Percentiles rank a stretch among this genome's conserved stretches.
phyloP scores from a whole-genome alignment of 768 basidiomycete genomes.

The Coprinopsis strossmayeri region DNA sequence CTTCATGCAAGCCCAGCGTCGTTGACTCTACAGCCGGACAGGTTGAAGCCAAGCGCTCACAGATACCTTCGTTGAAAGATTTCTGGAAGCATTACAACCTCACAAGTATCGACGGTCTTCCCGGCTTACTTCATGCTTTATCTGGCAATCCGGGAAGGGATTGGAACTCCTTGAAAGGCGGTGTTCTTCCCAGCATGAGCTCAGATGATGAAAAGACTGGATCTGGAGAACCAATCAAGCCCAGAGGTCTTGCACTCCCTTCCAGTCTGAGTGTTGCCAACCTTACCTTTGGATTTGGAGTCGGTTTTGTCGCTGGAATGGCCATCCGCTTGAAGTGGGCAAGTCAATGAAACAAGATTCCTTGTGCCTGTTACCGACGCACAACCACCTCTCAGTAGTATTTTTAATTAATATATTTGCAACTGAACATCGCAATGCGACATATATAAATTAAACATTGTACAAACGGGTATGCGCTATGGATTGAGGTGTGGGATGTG shows the following conservation, averaged over 20 bases:
- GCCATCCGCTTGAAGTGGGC: not conserved
- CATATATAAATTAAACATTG: too few species aligned
- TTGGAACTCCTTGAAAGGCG: not conserved
- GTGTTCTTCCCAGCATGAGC: not conserved
- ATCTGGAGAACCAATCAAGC: not conserved
- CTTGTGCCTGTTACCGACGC: not conserved
- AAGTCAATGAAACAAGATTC: too few species aligned
- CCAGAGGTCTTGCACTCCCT: not conserved
- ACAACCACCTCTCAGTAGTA: too few species aligned
- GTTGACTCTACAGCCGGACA: not conserved
- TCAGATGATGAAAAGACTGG: not conserved
- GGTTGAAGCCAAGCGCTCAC: not conserved
- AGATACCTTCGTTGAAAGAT: conserved; percentile 26
- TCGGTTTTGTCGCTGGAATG: not conserved
- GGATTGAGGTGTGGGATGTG: too few species aligned
- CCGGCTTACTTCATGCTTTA: conserved; percentile 29
- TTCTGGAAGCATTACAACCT: conserved; percentile 45
- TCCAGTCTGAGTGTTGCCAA: not conserved
- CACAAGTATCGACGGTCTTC: conserved; percentile 41
- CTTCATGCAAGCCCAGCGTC: conserved; percentile 2
- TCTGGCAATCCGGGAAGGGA: conserved; percentile 4
- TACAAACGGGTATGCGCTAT: too few species aligned
- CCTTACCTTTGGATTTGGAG: not conserved
- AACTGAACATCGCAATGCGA: too few species aligned
- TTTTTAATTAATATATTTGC: too few species aligned